These are phyloP conservation scores for Suhomyces kilbournensis DNA, from an alignment of 805 yeast species.

Conservation along the genomic window DNA sequence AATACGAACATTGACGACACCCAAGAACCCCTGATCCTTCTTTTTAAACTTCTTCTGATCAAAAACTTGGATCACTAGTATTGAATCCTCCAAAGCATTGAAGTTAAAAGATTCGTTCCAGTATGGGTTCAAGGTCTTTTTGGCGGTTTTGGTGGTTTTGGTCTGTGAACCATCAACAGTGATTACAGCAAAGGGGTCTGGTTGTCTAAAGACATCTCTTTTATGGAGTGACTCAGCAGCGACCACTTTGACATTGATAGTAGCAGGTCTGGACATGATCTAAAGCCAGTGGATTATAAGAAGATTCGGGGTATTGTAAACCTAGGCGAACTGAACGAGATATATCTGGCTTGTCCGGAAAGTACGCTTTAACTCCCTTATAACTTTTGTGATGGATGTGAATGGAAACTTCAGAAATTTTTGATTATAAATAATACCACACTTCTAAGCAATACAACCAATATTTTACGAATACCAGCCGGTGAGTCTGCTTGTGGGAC, in stretches of 20 bases:
- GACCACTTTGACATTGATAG: constrained; percentile 68
- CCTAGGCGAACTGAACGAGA: not conserved
- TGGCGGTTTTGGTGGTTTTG: constrained; percentile 88
- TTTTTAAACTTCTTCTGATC: constrained; percentile 97
- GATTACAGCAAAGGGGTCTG: constrained; percentile 96
- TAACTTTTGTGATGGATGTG: not conserved
- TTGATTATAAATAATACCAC: not conserved
- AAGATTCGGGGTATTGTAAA: not conserved
- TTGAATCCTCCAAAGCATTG: constrained; percentile 73
- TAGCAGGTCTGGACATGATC: constrained; percentile 14
- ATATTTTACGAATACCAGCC: not conserved
- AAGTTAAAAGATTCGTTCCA: constrained; percentile 94
- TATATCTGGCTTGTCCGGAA: not conserved
- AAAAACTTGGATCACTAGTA: constrained; percentile 88
- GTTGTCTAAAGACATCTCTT: constrained; percentile 91
- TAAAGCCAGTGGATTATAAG: not conserved
- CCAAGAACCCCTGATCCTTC: constrained; percentile 97
- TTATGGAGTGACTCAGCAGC: constrained; percentile 96
- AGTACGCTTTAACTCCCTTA: not conserved
- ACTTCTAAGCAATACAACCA: not conserved
- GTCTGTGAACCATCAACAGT: constrained; percentile 98
- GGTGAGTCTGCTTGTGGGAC: not conserved
- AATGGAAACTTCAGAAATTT: not conserved
- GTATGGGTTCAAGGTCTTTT: constrained; percentile 91
- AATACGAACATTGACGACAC: constrained; percentile 88